Conservation (phyloP, 345 rosid genomes). For the Triadica sebifera region DNA sequence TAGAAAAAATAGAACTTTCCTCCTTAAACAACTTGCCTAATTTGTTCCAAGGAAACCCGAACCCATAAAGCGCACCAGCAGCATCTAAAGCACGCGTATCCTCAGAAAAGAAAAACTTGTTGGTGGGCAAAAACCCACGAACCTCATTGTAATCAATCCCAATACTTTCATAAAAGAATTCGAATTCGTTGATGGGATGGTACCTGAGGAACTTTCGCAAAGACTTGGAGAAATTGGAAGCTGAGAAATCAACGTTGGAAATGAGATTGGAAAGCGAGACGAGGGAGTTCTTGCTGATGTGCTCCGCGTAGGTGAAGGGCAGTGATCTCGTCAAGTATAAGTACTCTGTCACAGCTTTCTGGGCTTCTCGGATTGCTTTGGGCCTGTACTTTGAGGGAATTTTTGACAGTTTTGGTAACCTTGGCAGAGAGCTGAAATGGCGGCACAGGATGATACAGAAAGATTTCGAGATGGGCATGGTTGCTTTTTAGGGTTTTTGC, state of each 20-base stretch:
- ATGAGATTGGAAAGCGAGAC: slow-evolving; percentile 48
- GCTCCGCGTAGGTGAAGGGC: slow-evolving; percentile 57
- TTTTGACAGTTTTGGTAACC: slow-evolving; percentile 10
- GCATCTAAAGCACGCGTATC: slow-evolving; percentile 43
- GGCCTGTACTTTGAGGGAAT: slow-evolving; percentile 39
- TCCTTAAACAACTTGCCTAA: slow-evolving; percentile 55
- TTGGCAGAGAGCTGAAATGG: slow-evolving; percentile 14
- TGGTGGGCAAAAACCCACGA: slow-evolving; percentile 34
- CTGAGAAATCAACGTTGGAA: slow-evolving; percentile 36
- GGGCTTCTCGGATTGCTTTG: slow-evolving; percentile 46
- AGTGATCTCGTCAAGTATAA: slow-evolving; percentile 49
- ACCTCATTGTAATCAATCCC: slow-evolving; percentile 58
- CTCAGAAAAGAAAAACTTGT: slow-evolving; percentile 60
- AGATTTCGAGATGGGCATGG: background rate
- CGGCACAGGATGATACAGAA: slow-evolving; percentile 5
- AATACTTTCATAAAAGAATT: slow-evolving; percentile 75
- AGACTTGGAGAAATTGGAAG: slow-evolving; percentile 36
- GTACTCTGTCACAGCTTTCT: slow-evolving; percentile 56
- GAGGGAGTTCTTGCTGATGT: slow-evolving; percentile 49
- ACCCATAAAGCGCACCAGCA: slow-evolving; percentile 47
- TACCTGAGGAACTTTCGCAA: slow-evolving; percentile 52
- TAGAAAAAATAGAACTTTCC: slow-evolving; percentile 48
- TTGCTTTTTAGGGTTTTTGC: slow-evolving; percentile 1
- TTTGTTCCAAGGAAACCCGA: slow-evolving; percentile 74
- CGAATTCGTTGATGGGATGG: slow-evolving; percentile 70